Evolutionary conservation across 2,329 filamentous ascomycete species (phyloP).

Genomic region (Colletotrichum theobromicola): DNA sequence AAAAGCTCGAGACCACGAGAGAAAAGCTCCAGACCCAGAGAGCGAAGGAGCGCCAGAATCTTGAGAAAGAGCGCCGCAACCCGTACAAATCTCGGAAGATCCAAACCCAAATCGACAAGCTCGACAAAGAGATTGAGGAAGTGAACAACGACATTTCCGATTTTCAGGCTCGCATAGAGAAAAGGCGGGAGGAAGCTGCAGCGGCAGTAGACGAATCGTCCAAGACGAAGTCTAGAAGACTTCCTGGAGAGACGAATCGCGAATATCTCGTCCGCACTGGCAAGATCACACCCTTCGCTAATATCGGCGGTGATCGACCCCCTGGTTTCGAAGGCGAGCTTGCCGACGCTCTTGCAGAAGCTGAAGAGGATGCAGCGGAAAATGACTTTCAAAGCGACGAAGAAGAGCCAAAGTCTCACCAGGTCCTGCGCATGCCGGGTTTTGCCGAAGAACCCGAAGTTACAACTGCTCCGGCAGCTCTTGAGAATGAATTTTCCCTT

Average conservation of each 20-base stretch:
- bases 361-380: constrained; percentile 73
- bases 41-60: constrained; percentile 54
- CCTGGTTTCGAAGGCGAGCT: constrained; percentile 71
- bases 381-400: constrained; percentile 48
- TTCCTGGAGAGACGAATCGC: constrained; percentile 82
- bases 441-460: constrained; percentile 60
- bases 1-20: constrained; percentile 58
- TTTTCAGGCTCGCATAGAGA: constrained; percentile 81
- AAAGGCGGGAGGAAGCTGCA: constrained; percentile 66
- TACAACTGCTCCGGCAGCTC: constrained; percentile 26
- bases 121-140: constrained; percentile 68
- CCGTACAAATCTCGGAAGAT: constrained; percentile 61
- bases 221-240: constrained; percentile 58
- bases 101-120: constrained; percentile 68
- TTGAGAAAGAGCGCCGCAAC: constrained; percentile 48
- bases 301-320: constrained; percentile 69
- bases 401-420: constrained; percentile 68
- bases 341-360: constrained; percentile 79
- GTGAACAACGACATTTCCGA: constrained; percentile 77
- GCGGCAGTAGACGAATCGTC: constrained; percentile 47
- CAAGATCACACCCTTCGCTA: constrained; percentile 96
- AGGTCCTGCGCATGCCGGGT: constrained; percentile 74
- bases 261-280: constrained; percentile 94
- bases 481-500: constrained; percentile 61
- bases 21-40: constrained; percentile 70